Evolutionary conservation across 1,139 yeast species (phyloP).

Genomic region (Geotrichum aggregatum): DNA sequence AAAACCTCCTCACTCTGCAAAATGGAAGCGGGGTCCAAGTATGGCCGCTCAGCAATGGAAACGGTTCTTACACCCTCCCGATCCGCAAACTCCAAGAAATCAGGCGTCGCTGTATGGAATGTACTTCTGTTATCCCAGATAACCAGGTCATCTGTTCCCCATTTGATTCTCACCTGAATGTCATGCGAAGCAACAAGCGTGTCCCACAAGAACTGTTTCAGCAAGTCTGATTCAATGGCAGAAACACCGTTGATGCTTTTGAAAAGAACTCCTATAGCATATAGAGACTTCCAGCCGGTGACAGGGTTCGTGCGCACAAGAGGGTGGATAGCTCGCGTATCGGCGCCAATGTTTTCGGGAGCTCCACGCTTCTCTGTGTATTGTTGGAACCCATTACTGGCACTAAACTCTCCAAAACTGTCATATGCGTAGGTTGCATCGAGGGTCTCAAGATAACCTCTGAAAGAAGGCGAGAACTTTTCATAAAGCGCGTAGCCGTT

Average conservation of each 20-base stretch:
- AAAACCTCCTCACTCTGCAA: constrained; percentile 38
- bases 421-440: constrained; percentile 34
- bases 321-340: constrained; percentile 42
- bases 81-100: constrained; percentile 27
- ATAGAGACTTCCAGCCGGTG: constrained; percentile 48
- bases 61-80: constrained; percentile 61
- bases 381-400: constrained; percentile 35
- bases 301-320: constrained; percentile 48
- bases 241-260: constrained; percentile 44
- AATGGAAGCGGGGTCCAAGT: constrained; percentile 49
- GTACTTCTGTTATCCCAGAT: constrained; percentile 33
- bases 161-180: constrained; percentile 44
- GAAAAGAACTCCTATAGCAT: constrained; percentile 44
- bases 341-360: constrained; percentile 35
- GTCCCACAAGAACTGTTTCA: constrained; percentile 42
- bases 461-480: constrained; percentile 44
- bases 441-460: constrained; percentile 42
- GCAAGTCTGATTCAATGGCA: constrained; percentile 37
- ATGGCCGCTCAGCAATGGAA: constrained; percentile 53
- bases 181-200: constrained; percentile 43
- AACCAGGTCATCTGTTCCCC: constrained; percentile 54
- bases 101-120: constrained; percentile 26
- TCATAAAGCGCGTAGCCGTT: constrained; percentile 48
- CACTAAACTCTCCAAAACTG: constrained; percentile 36
- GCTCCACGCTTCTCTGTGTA: constrained; percentile 37